Base-by-base conservation (phyloP, 2,329 filamentous ascomycete genomes). In the Drechslera avenae region DNA sequence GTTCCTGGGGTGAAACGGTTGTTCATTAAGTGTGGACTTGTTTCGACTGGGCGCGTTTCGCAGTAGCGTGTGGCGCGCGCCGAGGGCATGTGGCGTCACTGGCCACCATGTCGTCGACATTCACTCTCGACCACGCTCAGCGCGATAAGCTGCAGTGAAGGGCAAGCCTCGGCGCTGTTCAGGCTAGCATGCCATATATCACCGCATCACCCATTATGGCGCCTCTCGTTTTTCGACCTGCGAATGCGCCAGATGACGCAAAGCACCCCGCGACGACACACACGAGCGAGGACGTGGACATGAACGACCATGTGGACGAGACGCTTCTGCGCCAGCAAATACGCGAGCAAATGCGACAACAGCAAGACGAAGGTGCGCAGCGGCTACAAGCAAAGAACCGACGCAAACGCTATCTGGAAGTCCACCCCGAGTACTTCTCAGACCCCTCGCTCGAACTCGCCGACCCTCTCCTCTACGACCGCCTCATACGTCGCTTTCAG, bases 381-480 rank as follows among this genome's bases (percentile, higher is more conserved):
- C 61, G 56, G 39, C 81, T 90, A 41, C 77, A 79, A 28, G 76
- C 83, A 19, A 90, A 89, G 74, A 95, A 95, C 73, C 82, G 91
- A 42, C 83, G 91, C 12, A 87, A 89, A 59, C 85, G 87, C 63
- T 95, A 91, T 67, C 80, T 96, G 18, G 83, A 87, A 54, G 78
- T 83, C 4, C 83, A 93, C 67, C 86, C 87, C 2, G 81, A 84
- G 46, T 96, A 95, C 75, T 88, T 93, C 68, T 73, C 75, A 39
- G 76, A 77, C 43, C 62, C 81, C 39, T 79, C 80, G 46, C 82
- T 87, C 52, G 85, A 87, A 73, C 79, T 86, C 60, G 84, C 82
- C 71, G 82, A 94, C 73, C 90, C 91, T 1, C 77, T 93, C 7
- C 82, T 95, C 26, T 96, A 96, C 77, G 89, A 95, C 71, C 83